A percentile compares a stretch with the other conserved stretches of the same genome.
These are phyloP conservation scores for Aspergillus sp. DNA, from an alignment of 2,329 filamentous ascomycete genomes.

Conservation along the genomic window DNA sequence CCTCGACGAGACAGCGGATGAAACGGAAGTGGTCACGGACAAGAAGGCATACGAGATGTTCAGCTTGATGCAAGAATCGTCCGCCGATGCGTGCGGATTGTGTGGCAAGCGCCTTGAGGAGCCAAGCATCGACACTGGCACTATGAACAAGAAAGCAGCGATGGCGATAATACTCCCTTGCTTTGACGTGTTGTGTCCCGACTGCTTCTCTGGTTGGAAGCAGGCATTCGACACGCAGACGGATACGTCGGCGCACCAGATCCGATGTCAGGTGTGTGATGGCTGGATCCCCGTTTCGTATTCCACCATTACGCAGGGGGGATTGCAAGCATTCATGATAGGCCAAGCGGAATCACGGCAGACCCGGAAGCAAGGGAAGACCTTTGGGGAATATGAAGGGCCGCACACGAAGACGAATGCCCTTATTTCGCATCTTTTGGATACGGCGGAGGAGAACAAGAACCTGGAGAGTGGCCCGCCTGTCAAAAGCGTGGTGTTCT, in stretches of 20 bases:
- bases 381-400: slow-evolving; percentile 61
- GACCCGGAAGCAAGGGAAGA: slow-evolving; percentile 48
- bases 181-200: slow-evolving; percentile 72
- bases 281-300: slow-evolving; percentile 54
- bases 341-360: slow-evolving; percentile 48
- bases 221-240: slow-evolving; percentile 40
- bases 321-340: slow-evolving; percentile 42
- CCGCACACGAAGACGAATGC: slow-evolving; percentile 89
- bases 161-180: slow-evolving; percentile 72
- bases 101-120: slow-evolving; percentile 57
- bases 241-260: slow-evolving; percentile 39
- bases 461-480: slow-evolving; percentile 54
- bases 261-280: slow-evolving; percentile 59
- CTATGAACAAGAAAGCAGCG: slow-evolving; percentile 41
- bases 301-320: slow-evolving; percentile 57
- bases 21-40: slow-evolving; percentile 48
- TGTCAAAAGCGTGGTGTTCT: slow-evolving; percentile 90
- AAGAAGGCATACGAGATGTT: slow-evolving; percentile 79
- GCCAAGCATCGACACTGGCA: slow-evolving; percentile 46
- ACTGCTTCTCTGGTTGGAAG: slow-evolving; percentile 57
- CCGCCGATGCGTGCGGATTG: slow-evolving; percentile 60
- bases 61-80: slow-evolving; percentile 71
- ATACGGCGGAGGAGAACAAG: slow-evolving; percentile 49
- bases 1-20: slow-evolving; percentile 67
- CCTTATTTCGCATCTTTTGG: slow-evolving; percentile 63